Evolutionary conservation across 2,329 filamentous ascomycete species (phyloP).

Genomic region (Juglanconis sp.): DNA sequence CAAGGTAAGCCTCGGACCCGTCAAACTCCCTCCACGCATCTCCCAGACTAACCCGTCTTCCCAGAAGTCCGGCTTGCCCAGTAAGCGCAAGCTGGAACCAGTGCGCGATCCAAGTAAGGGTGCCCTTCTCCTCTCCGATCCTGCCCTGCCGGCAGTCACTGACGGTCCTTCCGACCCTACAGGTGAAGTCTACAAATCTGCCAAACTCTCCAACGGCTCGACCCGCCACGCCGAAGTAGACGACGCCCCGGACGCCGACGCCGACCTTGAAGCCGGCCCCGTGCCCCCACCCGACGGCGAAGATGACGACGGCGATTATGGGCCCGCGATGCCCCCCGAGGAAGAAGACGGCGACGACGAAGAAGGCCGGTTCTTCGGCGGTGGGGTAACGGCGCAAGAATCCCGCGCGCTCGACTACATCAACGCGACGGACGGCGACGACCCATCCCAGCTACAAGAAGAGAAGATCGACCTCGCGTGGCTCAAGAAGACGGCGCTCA

Average conservation of each 20-base stretch:
- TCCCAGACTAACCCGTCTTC: slow-evolving; percentile 16
- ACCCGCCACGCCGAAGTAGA: slow-evolving; percentile 44
- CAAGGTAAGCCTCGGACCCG: slow-evolving; percentile 38
- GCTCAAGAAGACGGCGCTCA: slow-evolving; percentile 76
- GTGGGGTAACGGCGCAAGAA: slow-evolving; percentile 79
- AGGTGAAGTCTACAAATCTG: slow-evolving; percentile 65
- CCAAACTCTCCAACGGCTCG: slow-evolving; percentile 46
- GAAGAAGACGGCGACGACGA: slow-evolving; percentile 66
- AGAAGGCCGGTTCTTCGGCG: slow-evolving; percentile 92
- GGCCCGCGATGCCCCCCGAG: slow-evolving; percentile 44
- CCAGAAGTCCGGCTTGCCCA: slow-evolving; percentile 43
- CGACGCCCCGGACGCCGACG: slow-evolving; percentile 40
- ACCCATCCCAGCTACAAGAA: slow-evolving; percentile 37
- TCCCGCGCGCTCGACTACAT: slow-evolving; percentile 85
- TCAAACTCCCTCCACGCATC: background rate
- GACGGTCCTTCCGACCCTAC: background rate
- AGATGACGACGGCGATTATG: slow-evolving; percentile 46
- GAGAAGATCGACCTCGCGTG: slow-evolving; percentile 82
- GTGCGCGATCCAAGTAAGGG: slow-evolving; percentile 59
- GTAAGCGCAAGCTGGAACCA: slow-evolving; percentile 63
- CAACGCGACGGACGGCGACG: slow-evolving; percentile 55
- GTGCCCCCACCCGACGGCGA: slow-evolving; percentile 49
- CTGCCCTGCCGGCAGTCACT: background rate
- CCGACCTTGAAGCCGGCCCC: slow-evolving; percentile 45
- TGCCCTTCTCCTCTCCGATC: background rate